Evolutionary conservation across 2,329 filamentous ascomycete species (phyloP).

Genomic region (Mycosphaerelloides madeirae): DNA sequence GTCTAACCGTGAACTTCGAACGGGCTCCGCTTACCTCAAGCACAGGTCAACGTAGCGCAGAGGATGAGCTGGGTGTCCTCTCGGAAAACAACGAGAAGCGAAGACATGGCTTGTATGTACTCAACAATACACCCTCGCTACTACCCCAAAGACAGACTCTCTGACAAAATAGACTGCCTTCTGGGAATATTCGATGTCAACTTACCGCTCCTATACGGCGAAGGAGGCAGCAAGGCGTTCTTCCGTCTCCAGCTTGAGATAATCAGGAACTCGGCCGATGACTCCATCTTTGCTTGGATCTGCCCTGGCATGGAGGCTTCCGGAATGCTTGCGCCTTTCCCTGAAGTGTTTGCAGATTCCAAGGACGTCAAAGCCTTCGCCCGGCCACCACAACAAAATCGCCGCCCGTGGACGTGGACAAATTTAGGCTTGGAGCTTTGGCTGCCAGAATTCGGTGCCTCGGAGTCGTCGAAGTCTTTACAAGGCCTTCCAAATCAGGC

Average conservation of each 20-base stretch:
- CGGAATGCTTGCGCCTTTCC: neutral
- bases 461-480: neutral
- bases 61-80: neutral
- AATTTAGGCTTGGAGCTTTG: slow-evolving; percentile 1
- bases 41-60: neutral
- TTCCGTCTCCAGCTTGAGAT: slow-evolving; percentile 9
- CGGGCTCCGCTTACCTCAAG: no score
- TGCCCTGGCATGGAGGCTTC: neutral
- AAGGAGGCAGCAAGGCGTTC: slow-evolving; percentile 10
- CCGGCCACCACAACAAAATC: neutral
- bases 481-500: neutral
- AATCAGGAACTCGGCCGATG: slow-evolving; percentile 13
- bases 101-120: neutral
- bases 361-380: neutral
- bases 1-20: no score
- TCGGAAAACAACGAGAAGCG: neutral
- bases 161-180: slow-evolving; percentile 31
- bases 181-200: slow-evolving; percentile 43
- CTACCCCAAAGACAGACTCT: no score
- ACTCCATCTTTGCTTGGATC: slow-evolving; percentile 15
- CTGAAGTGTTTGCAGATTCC: neutral
- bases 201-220: slow-evolving; percentile 27
- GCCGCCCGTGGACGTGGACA: slow-evolving; percentile 1
- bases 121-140: no score
- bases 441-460: neutral